phyloP scores from a whole-genome alignment of 441 rosid genomes.

The Pelargonium citronellum region DNA sequence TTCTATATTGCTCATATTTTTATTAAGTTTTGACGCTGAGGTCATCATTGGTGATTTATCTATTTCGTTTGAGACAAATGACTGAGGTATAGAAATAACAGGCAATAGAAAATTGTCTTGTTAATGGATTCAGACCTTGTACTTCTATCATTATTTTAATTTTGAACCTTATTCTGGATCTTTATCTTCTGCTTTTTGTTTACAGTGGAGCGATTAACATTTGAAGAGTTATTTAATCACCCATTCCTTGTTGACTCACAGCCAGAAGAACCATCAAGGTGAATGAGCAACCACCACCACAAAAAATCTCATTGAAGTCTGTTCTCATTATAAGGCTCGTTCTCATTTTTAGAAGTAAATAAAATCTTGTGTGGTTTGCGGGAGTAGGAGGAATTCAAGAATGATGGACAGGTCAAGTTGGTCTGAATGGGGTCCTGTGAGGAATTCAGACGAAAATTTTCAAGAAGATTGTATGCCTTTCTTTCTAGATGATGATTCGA shows the following conservation, averaged over 20 bases:
- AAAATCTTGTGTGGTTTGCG: constrained; percentile 28
- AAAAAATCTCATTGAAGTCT: neutral
- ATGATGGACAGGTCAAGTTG: constrained; percentile 40
- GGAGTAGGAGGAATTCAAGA: constrained; percentile 41
- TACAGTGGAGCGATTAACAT: constrained; percentile 7
- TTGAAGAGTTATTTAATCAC: constrained; percentile 9
- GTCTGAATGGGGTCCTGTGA: constrained; percentile 43
- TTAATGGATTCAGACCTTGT: too few species aligned
- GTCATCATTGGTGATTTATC: neutral
- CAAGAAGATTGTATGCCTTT: constrained; percentile 83
- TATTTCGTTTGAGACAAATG: neutral
- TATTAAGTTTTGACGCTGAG: neutral
- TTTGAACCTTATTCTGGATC: neutral
- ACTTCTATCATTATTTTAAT: neutral
- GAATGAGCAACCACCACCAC: constrained; percentile 12
- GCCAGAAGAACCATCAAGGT: constrained; percentile 36
- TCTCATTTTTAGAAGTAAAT: constrained; percentile 21
- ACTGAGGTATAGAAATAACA: neutral
- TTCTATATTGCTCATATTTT: neutral
- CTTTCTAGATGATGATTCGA: constrained; percentile 72
- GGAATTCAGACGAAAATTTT: constrained; percentile 52
- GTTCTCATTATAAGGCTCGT: constrained; percentile 11
- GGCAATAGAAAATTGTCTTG: neutral
- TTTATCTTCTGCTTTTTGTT: neutral
- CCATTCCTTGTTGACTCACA: constrained; percentile 3